Percentiles rank a stretch among this genome's conserved stretches.
Evolutionary conservation across 306 rosid genomes (phyloP).

Genomic region (Fragaria nilgerrensis): DNA sequence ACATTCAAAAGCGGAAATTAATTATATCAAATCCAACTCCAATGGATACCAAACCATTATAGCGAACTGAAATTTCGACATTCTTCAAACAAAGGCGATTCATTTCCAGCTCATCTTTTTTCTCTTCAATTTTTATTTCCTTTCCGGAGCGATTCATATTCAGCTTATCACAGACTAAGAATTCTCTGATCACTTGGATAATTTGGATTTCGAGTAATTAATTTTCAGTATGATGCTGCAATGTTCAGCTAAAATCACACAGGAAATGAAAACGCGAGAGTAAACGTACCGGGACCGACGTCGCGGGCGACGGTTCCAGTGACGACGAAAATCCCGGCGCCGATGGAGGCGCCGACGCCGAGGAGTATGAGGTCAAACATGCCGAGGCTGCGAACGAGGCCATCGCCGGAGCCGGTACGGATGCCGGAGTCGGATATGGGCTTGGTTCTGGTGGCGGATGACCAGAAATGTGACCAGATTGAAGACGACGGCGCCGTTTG

Average conservation of each 20-base stretch:
- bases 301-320: constrained; percentile 98
- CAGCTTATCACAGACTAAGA: background rate
- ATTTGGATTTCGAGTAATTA: background rate
- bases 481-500: constrained; percentile 34
- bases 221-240: background rate
- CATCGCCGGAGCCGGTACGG: constrained; percentile 48
- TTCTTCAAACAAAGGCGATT: background rate
- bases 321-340: constrained; percentile 87
- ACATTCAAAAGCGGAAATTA: background rate
- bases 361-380: constrained; percentile 78
- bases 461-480: constrained; percentile 52
- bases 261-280: background rate
- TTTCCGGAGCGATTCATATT: background rate
- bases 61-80: background rate
- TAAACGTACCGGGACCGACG: constrained; percentile 64
- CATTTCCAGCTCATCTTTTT: background rate
- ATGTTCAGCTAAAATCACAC: background rate
- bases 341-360: constrained; percentile 93
- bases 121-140: background rate
- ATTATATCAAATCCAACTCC: background rate
- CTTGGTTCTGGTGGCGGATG: constrained; percentile 72
- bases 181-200: background rate
- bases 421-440: constrained; percentile 49
- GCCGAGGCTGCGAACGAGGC: constrained; percentile 83
- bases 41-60: background rate